These are phyloP conservation scores for Plantago elongata DNA, from an alignment of 257 asterid species.

Conservation along the genomic window DNA sequence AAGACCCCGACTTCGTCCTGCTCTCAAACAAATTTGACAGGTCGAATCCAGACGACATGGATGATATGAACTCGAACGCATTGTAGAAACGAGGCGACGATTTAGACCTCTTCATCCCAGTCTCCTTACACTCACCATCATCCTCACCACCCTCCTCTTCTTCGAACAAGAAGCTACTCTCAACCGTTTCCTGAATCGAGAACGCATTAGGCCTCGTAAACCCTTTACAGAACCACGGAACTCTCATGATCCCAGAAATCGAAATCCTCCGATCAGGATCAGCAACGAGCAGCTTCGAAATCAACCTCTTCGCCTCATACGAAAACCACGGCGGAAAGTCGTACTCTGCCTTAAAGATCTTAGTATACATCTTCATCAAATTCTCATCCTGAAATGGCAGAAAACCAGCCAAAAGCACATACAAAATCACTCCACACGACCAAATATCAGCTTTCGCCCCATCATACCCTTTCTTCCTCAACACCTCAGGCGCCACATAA, in stretches of 20 bases:
- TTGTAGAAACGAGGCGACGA: constrained; percentile 62
- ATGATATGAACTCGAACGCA: constrained; percentile 74
- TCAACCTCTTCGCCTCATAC: constrained; percentile 40
- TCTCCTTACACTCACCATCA: constrained; percentile 14
- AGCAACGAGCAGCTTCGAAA: constrained; percentile 55
- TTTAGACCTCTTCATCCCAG: constrained; percentile 28
- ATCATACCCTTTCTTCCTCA: constrained; percentile 66
- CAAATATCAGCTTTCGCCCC: constrained; percentile 79
- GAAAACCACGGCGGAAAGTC: constrained; percentile 76
- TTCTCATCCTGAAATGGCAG: constrained; percentile 72
- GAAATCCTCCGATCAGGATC: constrained; percentile 57
- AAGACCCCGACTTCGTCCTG: constrained; percentile 40
- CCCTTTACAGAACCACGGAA: constrained; percentile 59
- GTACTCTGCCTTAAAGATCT: constrained; percentile 63
- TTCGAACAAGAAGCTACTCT: constrained; percentile 16
- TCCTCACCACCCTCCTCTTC: neutral
- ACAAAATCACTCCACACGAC: constrained; percentile 83
- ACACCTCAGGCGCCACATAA: constrained; percentile 76
- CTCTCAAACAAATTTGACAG: constrained; percentile 54
- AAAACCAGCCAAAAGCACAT: constrained; percentile 65
- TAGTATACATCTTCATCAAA: constrained; percentile 67
- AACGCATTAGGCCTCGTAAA: constrained; percentile 33
- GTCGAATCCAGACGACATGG: constrained; percentile 87
- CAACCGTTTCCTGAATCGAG: constrained; percentile 24
- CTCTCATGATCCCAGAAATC: constrained; percentile 42